Evolutionary conservation across 768 basidiomycete species (phyloP).

Genomic region (Hortiboletus flavorubellus): DNA sequence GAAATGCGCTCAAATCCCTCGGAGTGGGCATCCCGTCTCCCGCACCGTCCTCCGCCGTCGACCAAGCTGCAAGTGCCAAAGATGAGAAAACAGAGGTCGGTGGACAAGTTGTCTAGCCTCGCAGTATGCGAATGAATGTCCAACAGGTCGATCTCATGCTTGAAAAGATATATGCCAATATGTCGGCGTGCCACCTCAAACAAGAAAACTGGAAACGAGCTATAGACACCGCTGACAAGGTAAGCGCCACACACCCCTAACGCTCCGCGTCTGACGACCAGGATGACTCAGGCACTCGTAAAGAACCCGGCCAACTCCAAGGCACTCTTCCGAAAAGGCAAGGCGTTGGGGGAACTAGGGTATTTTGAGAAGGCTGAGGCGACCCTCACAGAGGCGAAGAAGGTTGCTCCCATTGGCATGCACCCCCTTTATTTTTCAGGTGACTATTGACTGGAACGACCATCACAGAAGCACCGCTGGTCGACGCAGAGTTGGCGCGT

Average conservation of each 20-base stretch:
- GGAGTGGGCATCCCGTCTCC: conserved; percentile 32
- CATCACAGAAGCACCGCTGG: conserved; percentile 48
- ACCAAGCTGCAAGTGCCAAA: conserved; percentile 31
- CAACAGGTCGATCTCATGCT: conserved; percentile 66
- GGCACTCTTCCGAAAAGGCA: conserved; percentile 77
- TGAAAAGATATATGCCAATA: conserved; percentile 82
- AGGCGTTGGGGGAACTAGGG: conserved; percentile 73
- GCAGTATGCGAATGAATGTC: background rate
- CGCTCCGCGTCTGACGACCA: background rate
- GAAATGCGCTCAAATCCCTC: conserved; percentile 54
- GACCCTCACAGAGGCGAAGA: conserved; percentile 61
- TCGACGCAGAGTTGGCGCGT: conserved; percentile 62
- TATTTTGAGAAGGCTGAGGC: conserved; percentile 71
- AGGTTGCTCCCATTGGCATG: conserved; percentile 59
- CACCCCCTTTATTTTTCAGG: background rate
- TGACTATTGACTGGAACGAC: background rate
- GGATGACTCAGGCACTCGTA: conserved; percentile 53
- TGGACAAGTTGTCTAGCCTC: background rate
- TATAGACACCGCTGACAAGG: conserved; percentile 80
- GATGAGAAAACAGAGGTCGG: conserved; percentile 68
- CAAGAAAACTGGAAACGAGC: conserved; percentile 77
- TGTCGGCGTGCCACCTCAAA: conserved; percentile 82
- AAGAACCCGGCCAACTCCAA: conserved; percentile 78
- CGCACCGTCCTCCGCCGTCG: conserved; percentile 17
- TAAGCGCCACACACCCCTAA: conserved; percentile 11